These are phyloP conservation scores for Quercus phellos DNA, from an alignment of 331 rosid genomes.

Conservation along the genomic window DNA sequence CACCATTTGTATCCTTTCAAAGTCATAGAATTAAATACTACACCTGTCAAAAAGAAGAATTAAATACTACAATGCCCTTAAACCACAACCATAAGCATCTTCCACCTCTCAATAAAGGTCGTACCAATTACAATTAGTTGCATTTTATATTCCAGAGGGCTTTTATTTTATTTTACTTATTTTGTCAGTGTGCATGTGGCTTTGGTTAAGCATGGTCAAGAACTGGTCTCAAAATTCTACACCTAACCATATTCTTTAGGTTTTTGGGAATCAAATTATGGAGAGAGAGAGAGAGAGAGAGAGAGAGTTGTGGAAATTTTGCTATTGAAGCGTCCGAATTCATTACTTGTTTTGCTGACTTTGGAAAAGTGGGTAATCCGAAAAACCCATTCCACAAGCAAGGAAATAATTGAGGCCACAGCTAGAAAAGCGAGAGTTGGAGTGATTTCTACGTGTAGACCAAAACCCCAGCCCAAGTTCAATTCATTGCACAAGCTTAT, in stretches of 20 bases:
- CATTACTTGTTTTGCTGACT: not conserved
- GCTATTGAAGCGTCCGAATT: not conserved
- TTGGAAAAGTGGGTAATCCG: not conserved
- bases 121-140: too few species aligned
- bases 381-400: not conserved
- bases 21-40: too few species aligned
- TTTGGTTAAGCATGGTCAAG: not conserved
- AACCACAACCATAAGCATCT: too few species aligned
- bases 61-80: too few species aligned
- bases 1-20: too few species aligned
- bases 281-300: not conserved
- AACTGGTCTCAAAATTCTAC: not conserved
- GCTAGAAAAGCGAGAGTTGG: not conserved
- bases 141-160: too few species aligned
- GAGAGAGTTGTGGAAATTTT: too few species aligned
- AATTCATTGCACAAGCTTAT: not conserved
- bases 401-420: not conserved
- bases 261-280: too few species aligned
- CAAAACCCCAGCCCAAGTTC: not conserved
- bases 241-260: not conserved
- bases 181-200: too few species aligned
- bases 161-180: too few species aligned
- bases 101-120: too few species aligned
- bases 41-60: too few species aligned
- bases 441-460: constrained; percentile 17